Percentiles rank a stretch among this genome's conserved stretches.
Evolutionary conservation across 2,329 filamentous ascomycete species (phyloP).

Genomic region (Trichothecium sympodiale): DNA sequence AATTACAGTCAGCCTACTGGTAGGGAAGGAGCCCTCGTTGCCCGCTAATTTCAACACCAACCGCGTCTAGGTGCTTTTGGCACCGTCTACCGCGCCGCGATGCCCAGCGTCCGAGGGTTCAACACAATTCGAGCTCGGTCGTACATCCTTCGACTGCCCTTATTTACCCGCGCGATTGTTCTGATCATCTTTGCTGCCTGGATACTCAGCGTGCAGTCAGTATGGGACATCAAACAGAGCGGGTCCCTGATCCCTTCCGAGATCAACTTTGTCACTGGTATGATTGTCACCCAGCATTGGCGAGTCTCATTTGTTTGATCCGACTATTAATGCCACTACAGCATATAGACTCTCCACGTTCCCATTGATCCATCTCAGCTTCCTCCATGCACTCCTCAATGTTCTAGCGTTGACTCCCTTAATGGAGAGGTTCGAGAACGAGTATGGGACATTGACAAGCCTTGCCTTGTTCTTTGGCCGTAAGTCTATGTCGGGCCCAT

Average conservation of each 20-base stretch:
- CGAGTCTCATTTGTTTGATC: not conserved
- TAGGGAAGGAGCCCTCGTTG: no score
- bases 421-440: conserved; percentile 84
- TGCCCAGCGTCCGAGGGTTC: conserved; percentile 34
- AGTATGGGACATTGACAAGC: conserved; percentile 85
- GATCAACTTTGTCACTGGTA: conserved; percentile 61
- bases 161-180: conserved; percentile 69
- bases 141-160: conserved; percentile 73
- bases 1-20: no score
- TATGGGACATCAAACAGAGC: conserved; percentile 67
- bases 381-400: conserved; percentile 75
- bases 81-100: conserved; percentile 4
- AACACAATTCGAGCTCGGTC: conserved; percentile 65
- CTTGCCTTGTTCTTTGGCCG: conserved; percentile 81
- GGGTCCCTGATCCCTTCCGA: conserved; percentile 68
- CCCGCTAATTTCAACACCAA: no score
- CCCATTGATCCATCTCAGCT: conserved; percentile 70
- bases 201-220: conserved; percentile 54
- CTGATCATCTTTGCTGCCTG: conserved; percentile 51
- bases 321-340: conserved; percentile 29
- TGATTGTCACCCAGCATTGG: no score
- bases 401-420: conserved; percentile 72
- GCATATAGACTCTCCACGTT: conserved; percentile 92
- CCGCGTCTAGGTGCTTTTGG: no score
- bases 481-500: conserved; percentile 36